Evolutionary conservation across 2,329 filamentous ascomycete species (phyloP).

Genomic region (Venturiaceae sp.): DNA sequence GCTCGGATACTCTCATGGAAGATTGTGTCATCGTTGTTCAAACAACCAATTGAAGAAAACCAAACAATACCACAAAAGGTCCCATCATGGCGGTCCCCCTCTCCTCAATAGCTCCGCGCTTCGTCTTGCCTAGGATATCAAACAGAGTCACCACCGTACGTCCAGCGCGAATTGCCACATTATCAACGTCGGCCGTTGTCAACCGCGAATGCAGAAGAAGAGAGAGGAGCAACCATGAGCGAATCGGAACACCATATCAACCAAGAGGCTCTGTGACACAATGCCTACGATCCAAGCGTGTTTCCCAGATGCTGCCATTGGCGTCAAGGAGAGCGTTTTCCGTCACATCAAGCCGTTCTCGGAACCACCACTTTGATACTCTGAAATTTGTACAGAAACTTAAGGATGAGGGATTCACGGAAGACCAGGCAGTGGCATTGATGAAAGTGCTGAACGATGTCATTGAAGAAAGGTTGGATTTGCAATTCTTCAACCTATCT

Average conservation of each 20-base stretch:
- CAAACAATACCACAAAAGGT: neutral
- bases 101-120: neutral
- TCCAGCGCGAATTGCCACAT: neutral
- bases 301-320: neutral
- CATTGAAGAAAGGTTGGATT: constrained; percentile 73
- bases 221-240: neutral
- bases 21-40: neutral
- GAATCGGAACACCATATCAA: neutral
- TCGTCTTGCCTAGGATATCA: neutral
- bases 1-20: neutral
- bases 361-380: constrained; percentile 96
- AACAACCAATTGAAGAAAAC: neutral
- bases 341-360: constrained; percentile 47
- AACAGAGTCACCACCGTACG: neutral
- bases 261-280: neutral
- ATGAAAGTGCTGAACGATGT: constrained; percentile 96
- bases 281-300: neutral
- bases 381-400: constrained; percentile 92
- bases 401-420: constrained; percentile 85
- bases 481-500: neutral
- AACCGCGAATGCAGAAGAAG: neutral
- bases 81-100: neutral
- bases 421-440: constrained; percentile 93
- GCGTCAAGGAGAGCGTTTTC: constrained; percentile 44
- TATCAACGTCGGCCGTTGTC: neutral